Percentiles rank a stretch among this genome's conserved stretches.
Conservation (phyloP, 768 basidiomycete genomes). For the Polyporus arcularius region DNA sequence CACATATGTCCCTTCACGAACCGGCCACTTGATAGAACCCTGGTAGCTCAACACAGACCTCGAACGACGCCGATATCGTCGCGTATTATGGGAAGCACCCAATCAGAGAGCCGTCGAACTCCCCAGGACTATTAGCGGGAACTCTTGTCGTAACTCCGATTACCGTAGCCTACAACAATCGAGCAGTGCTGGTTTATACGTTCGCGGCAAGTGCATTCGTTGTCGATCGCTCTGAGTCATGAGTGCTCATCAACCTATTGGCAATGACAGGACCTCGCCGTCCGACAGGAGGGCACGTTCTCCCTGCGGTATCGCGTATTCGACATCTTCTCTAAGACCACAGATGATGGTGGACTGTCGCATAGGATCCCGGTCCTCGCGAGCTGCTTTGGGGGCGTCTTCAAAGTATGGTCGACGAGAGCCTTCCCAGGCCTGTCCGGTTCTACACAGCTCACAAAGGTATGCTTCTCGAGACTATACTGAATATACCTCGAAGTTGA, state of each 20-base stretch:
- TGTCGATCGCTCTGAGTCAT: too few species aligned
- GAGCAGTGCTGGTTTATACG: constrained; percentile 57
- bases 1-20: not conserved
- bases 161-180: constrained; percentile 40
- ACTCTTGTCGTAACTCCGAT: constrained; percentile 43
- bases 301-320: constrained; percentile 66
- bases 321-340: constrained; percentile 43
- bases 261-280: constrained; percentile 57
- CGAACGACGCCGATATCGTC: constrained; percentile 46
- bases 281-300: constrained; percentile 65
- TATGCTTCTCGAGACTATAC: constrained; percentile 22
- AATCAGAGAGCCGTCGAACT: constrained; percentile 50
- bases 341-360: constrained; percentile 13
- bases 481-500: too few species aligned
- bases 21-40: constrained; percentile 27
- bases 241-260: not conserved
- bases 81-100: constrained; percentile 42
- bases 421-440: constrained; percentile 67
- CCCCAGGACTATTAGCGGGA: constrained; percentile 56
- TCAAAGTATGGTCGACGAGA: constrained; percentile 72
- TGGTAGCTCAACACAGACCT: constrained; percentile 45
- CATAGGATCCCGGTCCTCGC: constrained; percentile 47
- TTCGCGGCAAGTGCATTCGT: constrained; percentile 46
- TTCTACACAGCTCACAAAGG: constrained; percentile 69
- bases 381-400: constrained; percentile 62